Percentiles rank a stretch among this genome's conserved stretches.
phyloP scores from a whole-genome alignment of 208 protist genomes.

The Porcisia hertigi region DNA sequence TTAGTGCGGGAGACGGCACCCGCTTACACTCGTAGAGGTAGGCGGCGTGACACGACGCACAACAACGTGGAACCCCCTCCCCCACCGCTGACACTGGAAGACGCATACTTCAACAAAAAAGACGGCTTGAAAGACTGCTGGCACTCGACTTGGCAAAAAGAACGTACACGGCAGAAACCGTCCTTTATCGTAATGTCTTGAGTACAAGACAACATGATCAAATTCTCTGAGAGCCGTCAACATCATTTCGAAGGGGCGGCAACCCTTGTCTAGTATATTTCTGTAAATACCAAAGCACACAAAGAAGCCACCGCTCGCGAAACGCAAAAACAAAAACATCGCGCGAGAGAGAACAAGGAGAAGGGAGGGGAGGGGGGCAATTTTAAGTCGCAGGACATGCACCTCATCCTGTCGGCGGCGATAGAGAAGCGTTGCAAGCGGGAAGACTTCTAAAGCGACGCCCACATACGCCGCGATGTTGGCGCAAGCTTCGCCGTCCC shows the following conservation, averaged over 20 bases:
- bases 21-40: not conserved
- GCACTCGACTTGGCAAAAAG: not conserved
- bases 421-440: not conserved
- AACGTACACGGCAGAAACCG: not conserved
- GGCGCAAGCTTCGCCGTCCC: not conserved
- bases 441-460: not conserved
- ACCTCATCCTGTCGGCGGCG: not conserved
- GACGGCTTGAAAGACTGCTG: not conserved
- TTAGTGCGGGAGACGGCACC: not conserved
- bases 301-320: not conserved
- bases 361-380: not conserved
- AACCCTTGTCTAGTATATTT: not conserved
- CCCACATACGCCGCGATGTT: not conserved
- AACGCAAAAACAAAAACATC: not conserved
- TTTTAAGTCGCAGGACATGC: not conserved
- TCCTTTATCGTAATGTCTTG: not conserved
- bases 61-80: not conserved
- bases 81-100: not conserved
- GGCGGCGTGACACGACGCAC: not conserved
- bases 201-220: not conserved
- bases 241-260: not conserved
- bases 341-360: not conserved
- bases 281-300: constrained; percentile 7
- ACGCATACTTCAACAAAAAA: not conserved
- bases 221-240: not conserved